Percentiles rank a stretch among this genome's conserved stretches.
Conservation (phyloP, 257 asterid genomes). For the Orobanche coerulescens region DNA sequence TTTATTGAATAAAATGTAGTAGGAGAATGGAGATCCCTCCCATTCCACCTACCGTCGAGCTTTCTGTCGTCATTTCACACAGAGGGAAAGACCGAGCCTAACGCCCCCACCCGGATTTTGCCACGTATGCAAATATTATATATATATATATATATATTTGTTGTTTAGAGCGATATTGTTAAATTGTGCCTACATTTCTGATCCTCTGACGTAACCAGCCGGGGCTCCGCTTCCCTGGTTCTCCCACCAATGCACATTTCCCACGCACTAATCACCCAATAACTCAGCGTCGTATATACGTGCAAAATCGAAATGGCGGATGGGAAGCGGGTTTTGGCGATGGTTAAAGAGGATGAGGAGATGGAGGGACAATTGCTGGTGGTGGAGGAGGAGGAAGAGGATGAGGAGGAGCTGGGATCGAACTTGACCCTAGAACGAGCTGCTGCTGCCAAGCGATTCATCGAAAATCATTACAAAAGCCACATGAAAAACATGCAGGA, state of each 20-base stretch:
- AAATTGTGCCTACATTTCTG: not conserved
- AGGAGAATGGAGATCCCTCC: too few relatives aligned
- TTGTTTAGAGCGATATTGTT: not conserved
- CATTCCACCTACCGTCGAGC: too few relatives aligned
- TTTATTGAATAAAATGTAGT: too few relatives aligned
- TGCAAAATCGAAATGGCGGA: conserved; percentile 22
- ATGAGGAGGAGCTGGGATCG: conserved; percentile 36
- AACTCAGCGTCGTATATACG: not conserved
- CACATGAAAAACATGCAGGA: conserved; percentile 45
- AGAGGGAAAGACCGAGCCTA: not conserved
- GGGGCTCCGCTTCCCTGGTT: conserved; percentile 4
- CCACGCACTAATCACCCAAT: not conserved
- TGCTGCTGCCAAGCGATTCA: conserved; percentile 58
- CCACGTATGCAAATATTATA: not conserved
- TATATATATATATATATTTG: not conserved
- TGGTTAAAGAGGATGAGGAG: conserved; percentile 28
- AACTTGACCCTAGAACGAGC: conserved; percentile 54
- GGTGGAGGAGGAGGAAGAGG: conserved; percentile 31
- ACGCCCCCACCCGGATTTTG: not conserved
- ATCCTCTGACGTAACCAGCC: not conserved
- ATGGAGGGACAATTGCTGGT: conserved; percentile 3
- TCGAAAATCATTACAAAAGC: conserved; percentile 48
- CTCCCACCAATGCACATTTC: not conserved
- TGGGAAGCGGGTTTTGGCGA: conserved; percentile 22
- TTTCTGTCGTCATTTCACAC: not conserved